Conservation (phyloP, 2,329 filamentous ascomycete species). For the Fusarium stilboides region DNA sequence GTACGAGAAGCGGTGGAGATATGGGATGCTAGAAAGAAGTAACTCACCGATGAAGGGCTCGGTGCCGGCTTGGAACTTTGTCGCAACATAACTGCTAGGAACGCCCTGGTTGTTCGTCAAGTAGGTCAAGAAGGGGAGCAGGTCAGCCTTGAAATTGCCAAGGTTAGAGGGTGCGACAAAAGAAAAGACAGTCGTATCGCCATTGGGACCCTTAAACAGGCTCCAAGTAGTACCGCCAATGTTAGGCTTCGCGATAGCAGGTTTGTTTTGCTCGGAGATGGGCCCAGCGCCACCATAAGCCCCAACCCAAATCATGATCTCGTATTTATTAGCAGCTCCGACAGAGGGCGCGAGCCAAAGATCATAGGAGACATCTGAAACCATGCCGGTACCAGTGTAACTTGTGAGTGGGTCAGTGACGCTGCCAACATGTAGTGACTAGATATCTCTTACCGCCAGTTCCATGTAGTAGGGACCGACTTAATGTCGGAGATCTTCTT, state of each 20-base stretch:
- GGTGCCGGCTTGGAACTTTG: constrained; percentile 60
- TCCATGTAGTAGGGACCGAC: constrained; percentile 56
- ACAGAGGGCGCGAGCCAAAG: constrained; percentile 69
- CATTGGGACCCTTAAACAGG: constrained; percentile 74
- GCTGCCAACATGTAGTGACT: too few species aligned
- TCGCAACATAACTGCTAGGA: constrained; percentile 41
- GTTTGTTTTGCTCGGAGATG: constrained; percentile 55
- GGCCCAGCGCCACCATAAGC: constrained; percentile 72
- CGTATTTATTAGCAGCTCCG: constrained; percentile 64
- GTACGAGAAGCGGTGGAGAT: too few species aligned
- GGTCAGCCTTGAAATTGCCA: constrained; percentile 69
- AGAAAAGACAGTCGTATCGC: constrained; percentile 72
- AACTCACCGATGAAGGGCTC: constrained; percentile 68
- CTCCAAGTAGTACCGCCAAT: constrained; percentile 69
- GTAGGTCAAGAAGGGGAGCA: constrained; percentile 71
- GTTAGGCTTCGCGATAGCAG: constrained; percentile 58
- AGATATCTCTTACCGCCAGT: constrained; percentile 28
- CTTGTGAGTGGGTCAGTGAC: too few species aligned
- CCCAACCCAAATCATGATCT: constrained; percentile 77
- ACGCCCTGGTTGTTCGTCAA: constrained; percentile 63
- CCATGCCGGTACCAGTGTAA: constrained; percentile 54
- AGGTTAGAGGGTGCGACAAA: constrained; percentile 62
- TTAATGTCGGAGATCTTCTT: constrained; percentile 55
- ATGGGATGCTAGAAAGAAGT: accelerated
- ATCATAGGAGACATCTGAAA: constrained; percentile 74